Percentiles rank a stretch among this genome's conserved stretches.
Conservation (phyloP, 164 flowering plant species). For the Magnolia officinalis region DNA sequence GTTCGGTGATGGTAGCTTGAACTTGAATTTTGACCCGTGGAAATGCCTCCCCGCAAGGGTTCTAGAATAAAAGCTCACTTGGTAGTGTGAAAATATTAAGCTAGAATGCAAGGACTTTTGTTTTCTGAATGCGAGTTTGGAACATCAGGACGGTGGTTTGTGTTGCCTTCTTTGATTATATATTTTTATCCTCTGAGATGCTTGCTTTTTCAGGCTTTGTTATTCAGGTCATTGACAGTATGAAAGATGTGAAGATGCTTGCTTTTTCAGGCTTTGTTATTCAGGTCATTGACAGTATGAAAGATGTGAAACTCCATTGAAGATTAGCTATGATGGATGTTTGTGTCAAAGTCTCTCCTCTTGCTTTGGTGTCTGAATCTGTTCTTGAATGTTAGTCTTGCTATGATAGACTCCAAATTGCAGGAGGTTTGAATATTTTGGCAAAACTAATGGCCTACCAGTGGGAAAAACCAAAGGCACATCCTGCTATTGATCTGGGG, state of each 20-base stretch:
- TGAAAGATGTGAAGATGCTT: background rate
- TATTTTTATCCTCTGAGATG: background rate
- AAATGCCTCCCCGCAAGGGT: background rate
- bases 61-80: background rate
- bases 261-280: background rate
- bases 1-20: constrained; percentile 61
- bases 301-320: no score
- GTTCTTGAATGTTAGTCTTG: no score
- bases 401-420: no score
- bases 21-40: background rate
- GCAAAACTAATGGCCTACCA: no score
- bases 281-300: no score
- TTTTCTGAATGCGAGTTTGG: background rate
- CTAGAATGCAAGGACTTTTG: background rate
- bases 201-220: background rate
- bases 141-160: background rate
- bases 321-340: no score
- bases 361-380: no score
- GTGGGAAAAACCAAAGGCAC: no score
- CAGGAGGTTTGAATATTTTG: no score
- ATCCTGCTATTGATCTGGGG: no score
- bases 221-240: no score
- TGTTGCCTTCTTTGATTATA: background rate
- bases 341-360: no score
- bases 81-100: background rate